phyloP scores from a whole-genome alignment of 768 basidiomycete species.

The Pleurotus platypus region DNA sequence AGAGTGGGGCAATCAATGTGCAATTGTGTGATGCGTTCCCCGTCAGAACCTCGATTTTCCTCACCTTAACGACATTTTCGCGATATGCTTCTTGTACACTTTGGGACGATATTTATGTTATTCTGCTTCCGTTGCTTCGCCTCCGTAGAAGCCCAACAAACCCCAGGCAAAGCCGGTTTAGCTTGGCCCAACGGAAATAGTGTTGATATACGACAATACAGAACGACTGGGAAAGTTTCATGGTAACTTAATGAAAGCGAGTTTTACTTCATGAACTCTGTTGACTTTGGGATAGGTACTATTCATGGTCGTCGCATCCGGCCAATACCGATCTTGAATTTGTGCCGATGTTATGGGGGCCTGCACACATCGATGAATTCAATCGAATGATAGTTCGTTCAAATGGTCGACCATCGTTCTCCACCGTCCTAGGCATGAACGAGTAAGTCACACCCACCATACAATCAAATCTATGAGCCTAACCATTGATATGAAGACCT shows the following conservation, averaged over 20 bases:
- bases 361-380: constrained; percentile 33
- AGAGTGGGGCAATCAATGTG: too few species aligned
- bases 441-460: constrained; percentile 29
- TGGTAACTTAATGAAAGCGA: constrained; percentile 31
- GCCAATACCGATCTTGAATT: constrained; percentile 41
- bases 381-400: constrained; percentile 36
- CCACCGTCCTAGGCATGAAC: constrained; percentile 49
- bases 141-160: too few species aligned
- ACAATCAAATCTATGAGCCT: background rate
- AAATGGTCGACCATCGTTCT: constrained; percentile 31
- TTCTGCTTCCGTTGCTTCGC: too few species aligned
- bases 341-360: constrained; percentile 57
- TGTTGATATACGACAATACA: constrained; percentile 41
- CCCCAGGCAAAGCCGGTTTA: constrained; percentile 37
- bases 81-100: too few species aligned
- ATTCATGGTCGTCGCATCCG: constrained; percentile 42
- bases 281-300: constrained; percentile 34
- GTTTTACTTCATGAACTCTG: background rate
- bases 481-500: constrained; percentile 11
- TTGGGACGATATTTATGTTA: too few species aligned
- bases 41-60: too few species aligned
- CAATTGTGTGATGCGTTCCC: too few species aligned
- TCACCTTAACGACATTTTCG: too few species aligned
- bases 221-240: constrained; percentile 41
- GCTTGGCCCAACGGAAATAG: constrained; percentile 43